Conservation (phyloP, 306 rosid genomes). For the Gleditsia sinensis region DNA sequence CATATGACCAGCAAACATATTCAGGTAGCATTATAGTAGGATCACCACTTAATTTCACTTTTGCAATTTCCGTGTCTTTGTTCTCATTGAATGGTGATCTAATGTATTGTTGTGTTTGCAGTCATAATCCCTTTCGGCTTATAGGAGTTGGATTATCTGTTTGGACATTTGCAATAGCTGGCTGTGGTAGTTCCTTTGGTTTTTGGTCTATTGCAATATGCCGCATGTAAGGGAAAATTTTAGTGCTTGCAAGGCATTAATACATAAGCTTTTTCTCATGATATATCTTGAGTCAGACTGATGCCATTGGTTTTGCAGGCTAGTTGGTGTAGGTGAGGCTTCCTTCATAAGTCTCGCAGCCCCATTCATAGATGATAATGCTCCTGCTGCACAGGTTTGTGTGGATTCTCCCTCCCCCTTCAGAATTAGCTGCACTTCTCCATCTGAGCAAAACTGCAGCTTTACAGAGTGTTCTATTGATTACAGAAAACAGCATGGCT, state of each 20-base stretch:
- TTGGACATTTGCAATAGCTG: constrained; percentile 86
- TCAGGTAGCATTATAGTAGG: constrained; percentile 10
- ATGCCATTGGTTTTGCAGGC: constrained; percentile 53
- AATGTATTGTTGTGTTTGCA: constrained; percentile 47
- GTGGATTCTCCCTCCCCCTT: constrained; percentile 16
- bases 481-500: constrained; percentile 95
- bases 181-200: constrained; percentile 81
- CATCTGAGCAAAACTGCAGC: constrained; percentile 23
- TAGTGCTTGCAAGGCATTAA: constrained; percentile 25
- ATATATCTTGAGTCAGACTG: constrained; percentile 24
- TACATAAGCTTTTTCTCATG: constrained; percentile 29
- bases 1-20: background rate
- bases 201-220: constrained; percentile 88
- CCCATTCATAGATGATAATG: constrained; percentile 96
- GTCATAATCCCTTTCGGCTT: constrained; percentile 90
- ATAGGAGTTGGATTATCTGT: constrained; percentile 94
- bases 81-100: constrained; percentile 14
- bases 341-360: constrained; percentile 98
- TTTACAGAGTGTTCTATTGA: constrained; percentile 32
- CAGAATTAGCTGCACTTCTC: constrained; percentile 20
- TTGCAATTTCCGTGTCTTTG: background rate
- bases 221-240: constrained; percentile 66
- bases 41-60: constrained; percentile 10
- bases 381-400: constrained; percentile 79
- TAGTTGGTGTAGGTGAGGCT: constrained; percentile 98